A percentile compares a stretch with the other conserved stretches of the same genome.
These are phyloP conservation scores for Talaromyces sp. DNA, from an alignment of 2,329 filamentous ascomycete genomes.

Conservation along the genomic window DNA sequence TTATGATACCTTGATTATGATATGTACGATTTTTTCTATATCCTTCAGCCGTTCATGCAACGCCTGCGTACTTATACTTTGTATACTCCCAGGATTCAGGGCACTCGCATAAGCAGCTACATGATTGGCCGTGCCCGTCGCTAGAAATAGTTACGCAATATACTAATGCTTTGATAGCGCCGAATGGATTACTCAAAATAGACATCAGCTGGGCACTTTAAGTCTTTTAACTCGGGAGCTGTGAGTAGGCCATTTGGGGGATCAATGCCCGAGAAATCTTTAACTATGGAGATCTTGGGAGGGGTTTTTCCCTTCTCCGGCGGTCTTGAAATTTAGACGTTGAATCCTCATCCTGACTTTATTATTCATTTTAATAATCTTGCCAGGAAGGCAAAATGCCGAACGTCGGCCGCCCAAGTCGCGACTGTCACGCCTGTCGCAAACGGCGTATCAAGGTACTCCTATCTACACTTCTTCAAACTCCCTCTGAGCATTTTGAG, in stretches of 20 bases:
- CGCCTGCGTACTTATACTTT: too few relatives aligned
- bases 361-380: too few relatives aligned
- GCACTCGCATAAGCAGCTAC: neutral
- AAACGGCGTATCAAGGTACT: slow-evolving; percentile 1
- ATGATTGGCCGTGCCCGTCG: neutral
- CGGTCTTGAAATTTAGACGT: too few relatives aligned
- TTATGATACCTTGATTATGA: neutral
- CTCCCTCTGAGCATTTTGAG: too few relatives aligned
- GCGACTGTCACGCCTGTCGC: neutral
- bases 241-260: neutral
- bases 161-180: neutral
- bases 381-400: neutral
- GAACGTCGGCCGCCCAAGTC: neutral
- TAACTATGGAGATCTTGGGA: too few relatives aligned
- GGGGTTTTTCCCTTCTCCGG: too few relatives aligned
- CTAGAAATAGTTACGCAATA: neutral
- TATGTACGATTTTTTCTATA: neutral
- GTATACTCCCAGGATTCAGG: neutral
- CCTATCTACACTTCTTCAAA: too few relatives aligned
- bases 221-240: neutral
- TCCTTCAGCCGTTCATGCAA: neutral
- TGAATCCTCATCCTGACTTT: too few relatives aligned
- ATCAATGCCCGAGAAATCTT: too few relatives aligned
- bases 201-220: neutral
- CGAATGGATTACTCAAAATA: slow-evolving; percentile 5